Conservation (phyloP, 805 yeast genomes). For the Saccharomycopsis javanensis region DNA sequence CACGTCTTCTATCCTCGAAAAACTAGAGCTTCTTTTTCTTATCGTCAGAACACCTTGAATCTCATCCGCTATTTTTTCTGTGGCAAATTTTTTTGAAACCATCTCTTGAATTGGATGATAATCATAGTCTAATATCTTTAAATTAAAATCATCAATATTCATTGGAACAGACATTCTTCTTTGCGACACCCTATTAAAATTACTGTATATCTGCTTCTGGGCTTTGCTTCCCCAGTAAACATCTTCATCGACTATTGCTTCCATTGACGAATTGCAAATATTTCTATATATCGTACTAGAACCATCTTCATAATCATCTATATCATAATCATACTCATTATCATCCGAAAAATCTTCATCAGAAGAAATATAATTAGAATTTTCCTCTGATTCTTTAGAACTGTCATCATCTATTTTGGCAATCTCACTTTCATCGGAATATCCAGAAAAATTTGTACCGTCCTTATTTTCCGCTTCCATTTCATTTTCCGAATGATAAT, state of each 20-base stretch:
- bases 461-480: background rate
- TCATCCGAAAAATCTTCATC: background rate
- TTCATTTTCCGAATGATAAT: background rate
- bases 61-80: background rate
- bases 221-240: conserved; percentile 1
- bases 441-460: background rate
- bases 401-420: background rate
- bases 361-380: background rate
- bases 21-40: conserved; percentile 29
- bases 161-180: conserved; percentile 35
- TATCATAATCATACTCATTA: background rate
- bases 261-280: conserved; percentile 9
- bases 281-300: background rate
- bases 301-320: background rate
- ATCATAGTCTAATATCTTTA: conserved; percentile 23
- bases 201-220: background rate
- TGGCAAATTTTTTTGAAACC: background rate
- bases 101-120: conserved; percentile 20
- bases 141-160: conserved; percentile 27
- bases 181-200: conserved; percentile 7
- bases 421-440: background rate
- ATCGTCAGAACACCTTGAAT: conserved; percentile 10
- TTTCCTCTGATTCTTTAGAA: background rate
- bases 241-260: conserved; percentile 10
- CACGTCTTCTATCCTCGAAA: conserved; percentile 26